Percentiles rank a stretch among this genome's conserved stretches.
Conservation (phyloP, 495 filamentous ascomycete species). For the Aspergillus sparsus region DNA sequence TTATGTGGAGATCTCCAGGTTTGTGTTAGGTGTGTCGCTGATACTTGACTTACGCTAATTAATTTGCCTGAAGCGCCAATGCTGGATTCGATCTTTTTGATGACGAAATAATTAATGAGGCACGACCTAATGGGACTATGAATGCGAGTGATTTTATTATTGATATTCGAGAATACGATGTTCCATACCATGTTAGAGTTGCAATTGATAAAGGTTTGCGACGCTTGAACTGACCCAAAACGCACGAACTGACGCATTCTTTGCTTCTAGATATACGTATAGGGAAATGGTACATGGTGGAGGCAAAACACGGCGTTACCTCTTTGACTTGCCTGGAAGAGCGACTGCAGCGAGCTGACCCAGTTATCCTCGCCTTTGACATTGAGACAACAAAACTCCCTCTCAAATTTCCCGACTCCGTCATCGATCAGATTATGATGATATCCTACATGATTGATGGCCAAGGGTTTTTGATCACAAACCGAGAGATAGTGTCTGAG, state of each 20-base stretch:
- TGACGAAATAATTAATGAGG: conserved; percentile 80
- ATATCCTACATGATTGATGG: conserved; percentile 99
- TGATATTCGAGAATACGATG: conserved; percentile 98
- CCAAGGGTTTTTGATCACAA: conserved; percentile 96
- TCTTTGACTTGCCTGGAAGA: conserved; percentile 84
- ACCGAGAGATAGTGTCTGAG: conserved; percentile 95
- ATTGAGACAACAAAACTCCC: conserved; percentile 98
- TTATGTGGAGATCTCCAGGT: conserved; percentile 95
- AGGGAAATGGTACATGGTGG: conserved; percentile 95
- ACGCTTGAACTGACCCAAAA: not conserved
- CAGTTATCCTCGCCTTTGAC: conserved; percentile 95
- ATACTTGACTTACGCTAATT: conserved; percentile 19
- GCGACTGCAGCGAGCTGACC: conserved; percentile 83
- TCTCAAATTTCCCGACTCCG: conserved; percentile 95
- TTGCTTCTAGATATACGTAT: conserved; percentile 75
- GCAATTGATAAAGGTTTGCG: conserved; percentile 86
- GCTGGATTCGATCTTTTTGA: conserved; percentile 96
- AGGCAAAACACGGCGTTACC: conserved; percentile 87
- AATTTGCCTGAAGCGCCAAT: conserved; percentile 61
- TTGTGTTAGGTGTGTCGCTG: conserved; percentile 30
- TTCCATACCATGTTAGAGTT: conserved; percentile 98
- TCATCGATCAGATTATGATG: conserved; percentile 99
- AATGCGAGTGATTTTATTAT: conserved; percentile 97
- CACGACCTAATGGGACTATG: conserved; percentile 75
- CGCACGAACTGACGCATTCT: conserved; percentile 21